Conservation (phyloP, 805 yeast species). For the Cyberlindnera mycetangii region DNA sequence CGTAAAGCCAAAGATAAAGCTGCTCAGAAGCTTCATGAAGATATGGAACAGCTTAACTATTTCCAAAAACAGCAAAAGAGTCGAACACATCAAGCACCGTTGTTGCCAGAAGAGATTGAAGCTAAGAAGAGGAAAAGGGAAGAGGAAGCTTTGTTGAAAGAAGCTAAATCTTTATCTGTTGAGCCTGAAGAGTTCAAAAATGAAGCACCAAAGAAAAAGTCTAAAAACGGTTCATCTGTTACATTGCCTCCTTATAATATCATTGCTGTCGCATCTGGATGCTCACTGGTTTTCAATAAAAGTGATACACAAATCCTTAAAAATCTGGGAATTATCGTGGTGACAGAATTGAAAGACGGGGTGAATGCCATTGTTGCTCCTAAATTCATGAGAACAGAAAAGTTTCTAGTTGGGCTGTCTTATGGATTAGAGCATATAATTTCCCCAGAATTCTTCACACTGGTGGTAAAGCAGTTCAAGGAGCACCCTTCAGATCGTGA, state of each 20-base stretch:
- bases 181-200: constrained; percentile 10
- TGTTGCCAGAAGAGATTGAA: constrained; percentile 40
- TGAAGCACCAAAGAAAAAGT: constrained; percentile 9
- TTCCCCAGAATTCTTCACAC: constrained; percentile 51
- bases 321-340: constrained; percentile 56
- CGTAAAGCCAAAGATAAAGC: constrained; percentile 69
- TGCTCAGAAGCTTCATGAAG: constrained; percentile 58
- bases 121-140: constrained; percentile 30
- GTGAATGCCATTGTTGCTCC: constrained; percentile 70
- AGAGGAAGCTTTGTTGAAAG: constrained; percentile 24
- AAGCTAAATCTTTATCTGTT: constrained; percentile 11
- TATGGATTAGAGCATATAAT: constrained; percentile 46
- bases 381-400: constrained; percentile 78
- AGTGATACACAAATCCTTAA: constrained; percentile 42
- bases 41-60: constrained; percentile 64
- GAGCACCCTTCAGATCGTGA: constrained; percentile 17
- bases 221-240: constrained; percentile 17
- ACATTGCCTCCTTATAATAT: constrained; percentile 31
- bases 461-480: constrained; percentile 37
- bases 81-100: constrained; percentile 34
- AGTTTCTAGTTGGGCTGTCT: constrained; percentile 71
- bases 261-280: constrained; percentile 61
- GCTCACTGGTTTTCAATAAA: constrained; percentile 46
- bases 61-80: constrained; percentile 52
- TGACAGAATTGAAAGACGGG: constrained; percentile 30